Percentiles rank a stretch among this genome's conserved stretches.
phyloP scores from a whole-genome alignment of 1,284 basidiomycete genomes.

The Cystobasidiaceae sp. region DNA sequence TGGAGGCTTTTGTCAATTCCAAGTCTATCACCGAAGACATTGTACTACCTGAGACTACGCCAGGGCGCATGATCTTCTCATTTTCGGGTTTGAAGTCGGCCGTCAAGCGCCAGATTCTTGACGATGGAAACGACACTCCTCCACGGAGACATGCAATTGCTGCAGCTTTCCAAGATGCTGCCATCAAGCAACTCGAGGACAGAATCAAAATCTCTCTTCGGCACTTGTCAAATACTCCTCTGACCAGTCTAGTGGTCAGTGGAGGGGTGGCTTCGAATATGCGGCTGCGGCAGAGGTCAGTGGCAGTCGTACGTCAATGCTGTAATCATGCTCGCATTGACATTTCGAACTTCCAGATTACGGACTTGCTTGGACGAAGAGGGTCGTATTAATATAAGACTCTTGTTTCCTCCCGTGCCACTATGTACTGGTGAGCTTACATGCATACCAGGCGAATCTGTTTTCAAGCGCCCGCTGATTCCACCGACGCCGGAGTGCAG shows the following conservation, averaged over 20 bases:
- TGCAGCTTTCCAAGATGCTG: conserved; percentile 65
- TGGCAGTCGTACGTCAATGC: neutral
- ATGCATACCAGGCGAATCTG: neutral
- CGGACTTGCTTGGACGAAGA: conserved; percentile 47
- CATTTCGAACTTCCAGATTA: no score
- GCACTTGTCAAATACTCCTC: conserved; percentile 47
- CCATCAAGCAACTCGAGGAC: conserved; percentile 64
- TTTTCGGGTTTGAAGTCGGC: conserved; percentile 58
- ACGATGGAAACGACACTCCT: neutral
- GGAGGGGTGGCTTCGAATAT: conserved; percentile 86
- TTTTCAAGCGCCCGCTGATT: neutral
- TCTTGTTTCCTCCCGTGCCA: conserved; percentile 62
- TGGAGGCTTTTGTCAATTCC: conserved; percentile 58
- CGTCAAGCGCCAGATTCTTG: conserved; percentile 26
- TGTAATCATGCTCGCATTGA: neutral
- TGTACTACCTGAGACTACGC: conserved; percentile 52
- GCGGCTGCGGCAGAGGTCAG: conserved; percentile 61
- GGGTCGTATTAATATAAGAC: conserved; percentile 45
- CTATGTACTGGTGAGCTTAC: conserved; percentile 68
- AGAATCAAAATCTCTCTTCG: conserved; percentile 63
- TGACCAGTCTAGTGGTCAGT: conserved; percentile 61
- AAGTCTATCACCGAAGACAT: conserved; percentile 44
- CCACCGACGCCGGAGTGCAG: conserved; percentile 49
- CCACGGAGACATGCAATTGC: conserved; percentile 52
- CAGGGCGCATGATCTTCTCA: conserved; percentile 62